Evolutionary conservation across 257 asterid genomes (phyloP).

Genomic region (Petunia axillaris): DNA sequence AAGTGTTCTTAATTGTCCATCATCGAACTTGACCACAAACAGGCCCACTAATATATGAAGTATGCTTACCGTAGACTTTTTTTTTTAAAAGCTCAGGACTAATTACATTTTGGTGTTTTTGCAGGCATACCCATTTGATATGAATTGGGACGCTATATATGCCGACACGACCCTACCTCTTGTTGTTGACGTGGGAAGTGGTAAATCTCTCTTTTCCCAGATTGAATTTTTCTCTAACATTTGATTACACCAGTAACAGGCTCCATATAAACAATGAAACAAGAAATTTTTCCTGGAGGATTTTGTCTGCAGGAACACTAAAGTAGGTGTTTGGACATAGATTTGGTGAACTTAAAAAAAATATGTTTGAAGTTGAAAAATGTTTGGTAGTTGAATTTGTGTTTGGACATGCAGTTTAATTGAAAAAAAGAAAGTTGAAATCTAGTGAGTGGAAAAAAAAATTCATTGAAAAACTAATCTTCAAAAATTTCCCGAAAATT

Average conservation of each 20-base stretch:
- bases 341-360: too few species aligned
- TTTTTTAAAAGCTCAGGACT: background rate
- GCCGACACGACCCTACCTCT: conserved; percentile 67
- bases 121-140: conserved; percentile 80
- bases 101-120: conserved; percentile 19
- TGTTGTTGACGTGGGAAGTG: conserved; percentile 91
- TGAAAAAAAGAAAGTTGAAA: too few species aligned
- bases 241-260: background rate
- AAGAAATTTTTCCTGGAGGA: background rate
- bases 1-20: background rate
- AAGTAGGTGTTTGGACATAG: background rate
- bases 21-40: background rate
- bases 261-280: background rate
- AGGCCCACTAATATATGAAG: background rate
- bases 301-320: background rate
- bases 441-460: too few species aligned
- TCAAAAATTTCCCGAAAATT: too few species aligned
- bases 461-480: too few species aligned
- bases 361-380: too few species aligned
- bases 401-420: too few species aligned
- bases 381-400: too few species aligned
- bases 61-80: background rate
- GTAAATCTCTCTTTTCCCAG: conserved; percentile 43
- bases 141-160: conserved; percentile 65
- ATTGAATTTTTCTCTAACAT: conserved; percentile 20